Conservation (phyloP, 352 stramenopile species). For the Phytophthora hibernalis region DNA sequence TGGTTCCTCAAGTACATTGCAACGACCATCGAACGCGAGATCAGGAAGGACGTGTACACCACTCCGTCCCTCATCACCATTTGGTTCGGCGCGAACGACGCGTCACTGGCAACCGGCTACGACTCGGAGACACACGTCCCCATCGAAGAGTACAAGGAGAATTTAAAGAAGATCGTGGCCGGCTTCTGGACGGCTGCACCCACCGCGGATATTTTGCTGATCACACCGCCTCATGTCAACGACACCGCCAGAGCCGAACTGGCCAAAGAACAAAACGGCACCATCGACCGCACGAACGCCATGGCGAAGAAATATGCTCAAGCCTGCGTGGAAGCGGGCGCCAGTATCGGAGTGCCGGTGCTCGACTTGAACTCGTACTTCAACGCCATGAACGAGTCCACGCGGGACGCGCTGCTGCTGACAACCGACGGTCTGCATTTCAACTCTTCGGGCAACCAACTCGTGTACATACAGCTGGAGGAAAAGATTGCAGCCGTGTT, state of each 20-base stretch:
- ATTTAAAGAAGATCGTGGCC: slow-evolving; percentile 22
- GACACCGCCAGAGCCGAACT: slow-evolving; percentile 24
- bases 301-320: slow-evolving; percentile 44
- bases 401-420: slow-evolving; percentile 37
- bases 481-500: slow-evolving; percentile 35
- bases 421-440: slow-evolving; percentile 60
- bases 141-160: slow-evolving; percentile 27
- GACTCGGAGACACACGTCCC: slow-evolving; percentile 26
- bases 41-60: slow-evolving; percentile 21
- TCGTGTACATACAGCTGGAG: slow-evolving; percentile 44
- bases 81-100: slow-evolving; percentile 37
- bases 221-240: slow-evolving; percentile 38
- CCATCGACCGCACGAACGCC: slow-evolving; percentile 29
- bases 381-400: slow-evolving; percentile 42
- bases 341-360: slow-evolving; percentile 31
- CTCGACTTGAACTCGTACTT: slow-evolving; percentile 60
- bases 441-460: slow-evolving; percentile 45
- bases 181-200: slow-evolving; percentile 19
- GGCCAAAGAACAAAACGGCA: slow-evolving; percentile 34
- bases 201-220: slow-evolving; percentile 45
- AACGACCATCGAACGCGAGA: slow-evolving; percentile 23
- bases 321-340: slow-evolving; percentile 43
- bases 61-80: slow-evolving; percentile 29
- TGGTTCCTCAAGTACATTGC: slow-evolving; percentile 47
- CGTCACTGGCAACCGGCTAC: slow-evolving; percentile 24